Conservation (phyloP, 208 protist genomes). For the Trypanosoma caninum region DNA sequence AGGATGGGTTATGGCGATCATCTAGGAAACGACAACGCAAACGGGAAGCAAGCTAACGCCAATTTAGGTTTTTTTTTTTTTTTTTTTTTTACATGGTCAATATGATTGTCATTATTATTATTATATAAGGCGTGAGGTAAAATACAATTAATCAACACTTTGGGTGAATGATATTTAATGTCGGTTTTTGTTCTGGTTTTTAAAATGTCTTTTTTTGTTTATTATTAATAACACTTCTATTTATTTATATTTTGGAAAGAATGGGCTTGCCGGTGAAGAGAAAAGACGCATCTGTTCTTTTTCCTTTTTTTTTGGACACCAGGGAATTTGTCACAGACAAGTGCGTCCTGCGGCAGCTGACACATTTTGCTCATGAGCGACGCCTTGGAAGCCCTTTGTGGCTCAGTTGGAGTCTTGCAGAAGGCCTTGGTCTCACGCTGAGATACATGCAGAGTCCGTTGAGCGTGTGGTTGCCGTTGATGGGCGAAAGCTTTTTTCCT, state of each 20-base stretch:
- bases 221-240: not conserved
- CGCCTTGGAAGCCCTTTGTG: slow-evolving; percentile 21
- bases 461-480: slow-evolving; percentile 18
- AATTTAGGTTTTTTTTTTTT: not conserved
- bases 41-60: not conserved
- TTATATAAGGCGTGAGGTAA: too few species aligned
- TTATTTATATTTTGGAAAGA: not conserved
- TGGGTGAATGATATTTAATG: too few species aligned
- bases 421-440: slow-evolving; percentile 9
- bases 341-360: slow-evolving; percentile 16
- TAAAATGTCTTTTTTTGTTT: slow-evolving; percentile 14
- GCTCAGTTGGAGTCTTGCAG: slow-evolving; percentile 13
- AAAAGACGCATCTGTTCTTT: not conserved
- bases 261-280: not conserved
- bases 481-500: slow-evolving; percentile 17
- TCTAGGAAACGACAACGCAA: slow-evolving; percentile 7
- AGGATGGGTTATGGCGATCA: not conserved
- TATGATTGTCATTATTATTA: slow-evolving; percentile 8
- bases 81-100: not conserved
- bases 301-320: slow-evolving; percentile 8
- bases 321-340: slow-evolving; percentile 19
- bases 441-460: slow-evolving; percentile 23
- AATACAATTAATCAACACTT: too few species aligned
- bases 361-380: slow-evolving; percentile 18
- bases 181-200: slow-evolving; percentile 2